Evolutionary conservation across 331 rosid genomes (phyloP).

Genomic region (Stylosanthes scabra): DNA sequence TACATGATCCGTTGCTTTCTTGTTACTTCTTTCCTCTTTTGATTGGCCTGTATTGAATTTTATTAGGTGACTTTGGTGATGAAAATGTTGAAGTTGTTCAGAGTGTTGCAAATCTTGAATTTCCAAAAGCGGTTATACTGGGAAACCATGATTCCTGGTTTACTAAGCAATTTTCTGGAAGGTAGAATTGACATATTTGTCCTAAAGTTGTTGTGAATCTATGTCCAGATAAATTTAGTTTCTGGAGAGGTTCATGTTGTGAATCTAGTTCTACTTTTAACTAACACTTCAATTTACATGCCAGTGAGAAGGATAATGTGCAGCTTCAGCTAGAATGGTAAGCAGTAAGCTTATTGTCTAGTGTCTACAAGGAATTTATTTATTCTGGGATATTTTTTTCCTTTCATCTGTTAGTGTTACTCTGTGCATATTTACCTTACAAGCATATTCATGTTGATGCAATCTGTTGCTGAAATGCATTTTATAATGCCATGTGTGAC

Average conservation of each 20-base stretch:
- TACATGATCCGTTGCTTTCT: not conserved
- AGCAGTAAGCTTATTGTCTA: slow-evolving; percentile 39
- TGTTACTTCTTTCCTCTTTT: slow-evolving; percentile 27
- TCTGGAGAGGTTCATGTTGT: slow-evolving; percentile 7
- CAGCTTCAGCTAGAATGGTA: slow-evolving; percentile 97
- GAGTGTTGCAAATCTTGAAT: slow-evolving; percentile 67
- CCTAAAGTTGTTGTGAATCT: not conserved
- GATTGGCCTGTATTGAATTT: slow-evolving; percentile 29
- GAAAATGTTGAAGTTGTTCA: slow-evolving; percentile 86
- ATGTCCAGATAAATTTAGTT: slow-evolving; percentile 11
- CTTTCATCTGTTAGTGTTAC: slow-evolving; percentile 7
- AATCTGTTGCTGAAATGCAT: slow-evolving; percentile 19
- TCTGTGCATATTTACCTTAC: slow-evolving; percentile 12
- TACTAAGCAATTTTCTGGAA: slow-evolving; percentile 72
- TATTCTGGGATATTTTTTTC: slow-evolving; percentile 29
- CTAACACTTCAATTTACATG: slow-evolving; percentile 48
- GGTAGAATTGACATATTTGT: slow-evolving; percentile 55
- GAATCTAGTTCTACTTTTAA: slow-evolving; percentile 32
- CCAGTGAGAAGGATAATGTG: slow-evolving; percentile 82
- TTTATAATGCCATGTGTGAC: slow-evolving; percentile 9
- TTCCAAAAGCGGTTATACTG: slow-evolving; percentile 82
- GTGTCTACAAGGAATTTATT: slow-evolving; percentile 32
- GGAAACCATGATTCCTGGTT: slow-evolving; percentile 98
- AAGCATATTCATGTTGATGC: not conserved
- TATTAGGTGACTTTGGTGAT: slow-evolving; percentile 90